Conservation (phyloP, 495 filamentous ascomycete species). For the Aspergillus incahuasiensis region DNA sequence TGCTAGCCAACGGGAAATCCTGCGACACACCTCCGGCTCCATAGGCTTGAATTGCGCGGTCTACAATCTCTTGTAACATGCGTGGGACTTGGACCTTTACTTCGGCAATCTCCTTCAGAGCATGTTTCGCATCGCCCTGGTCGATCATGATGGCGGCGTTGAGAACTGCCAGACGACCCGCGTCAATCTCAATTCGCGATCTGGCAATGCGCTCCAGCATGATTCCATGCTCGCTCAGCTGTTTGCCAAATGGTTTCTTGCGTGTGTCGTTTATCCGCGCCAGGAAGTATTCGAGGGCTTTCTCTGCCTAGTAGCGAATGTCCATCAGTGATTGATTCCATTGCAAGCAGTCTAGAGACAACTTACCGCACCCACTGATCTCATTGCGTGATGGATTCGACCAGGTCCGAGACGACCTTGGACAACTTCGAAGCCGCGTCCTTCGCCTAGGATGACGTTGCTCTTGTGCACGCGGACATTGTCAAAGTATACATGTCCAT, state of each 20-base stretch:
- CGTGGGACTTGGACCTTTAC: conserved; percentile 30
- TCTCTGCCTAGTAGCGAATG: not conserved
- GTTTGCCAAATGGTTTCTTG: not conserved
- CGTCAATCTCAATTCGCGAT: not conserved
- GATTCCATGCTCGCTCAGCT: not conserved
- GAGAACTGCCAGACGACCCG: not conserved
- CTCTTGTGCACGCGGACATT: not conserved
- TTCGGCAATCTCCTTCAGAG: conserved; percentile 39
- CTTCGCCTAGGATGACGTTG: not conserved
- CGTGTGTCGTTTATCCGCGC: not conserved
- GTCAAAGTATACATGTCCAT: not conserved
- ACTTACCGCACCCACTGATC: not conserved
- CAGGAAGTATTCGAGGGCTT: not conserved
- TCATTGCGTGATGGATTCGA: not conserved
- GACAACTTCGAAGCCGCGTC: not conserved
- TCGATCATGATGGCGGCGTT: not conserved
- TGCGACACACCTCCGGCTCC: conserved; percentile 1
- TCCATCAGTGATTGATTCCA: not conserved
- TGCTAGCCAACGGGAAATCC: not conserved
- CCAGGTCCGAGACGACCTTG: not conserved
- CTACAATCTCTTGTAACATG: conserved; percentile 18
- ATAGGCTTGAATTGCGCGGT: conserved; percentile 46
- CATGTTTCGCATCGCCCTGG: not conserved
- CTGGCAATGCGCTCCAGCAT: not conserved
- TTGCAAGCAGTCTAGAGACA: not conserved